Evolutionary conservation across 2,329 filamentous ascomycete genomes (phyloP).

Genomic region (Ophiocordyceps camponoti-leonardi): DNA sequence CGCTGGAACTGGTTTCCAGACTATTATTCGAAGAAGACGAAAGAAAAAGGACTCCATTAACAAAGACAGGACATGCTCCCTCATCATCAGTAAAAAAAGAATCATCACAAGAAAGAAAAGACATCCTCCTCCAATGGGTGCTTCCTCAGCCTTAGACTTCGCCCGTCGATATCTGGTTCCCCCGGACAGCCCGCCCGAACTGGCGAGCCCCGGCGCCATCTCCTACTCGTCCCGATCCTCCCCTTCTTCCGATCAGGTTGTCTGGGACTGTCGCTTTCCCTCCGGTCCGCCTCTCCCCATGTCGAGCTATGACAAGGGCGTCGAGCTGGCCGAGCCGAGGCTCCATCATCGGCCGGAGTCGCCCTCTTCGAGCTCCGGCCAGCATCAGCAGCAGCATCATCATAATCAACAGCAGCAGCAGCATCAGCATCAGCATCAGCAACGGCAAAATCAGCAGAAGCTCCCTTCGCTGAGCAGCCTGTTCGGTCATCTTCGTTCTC

Average conservation of each 20-base stretch:
- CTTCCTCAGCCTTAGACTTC: constrained; percentile 32
- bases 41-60: neutral
- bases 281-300: constrained; percentile 34
- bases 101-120: neutral
- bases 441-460: constrained; percentile 20
- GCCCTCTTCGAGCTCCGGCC: neutral
- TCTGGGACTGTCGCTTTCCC: constrained; percentile 20
- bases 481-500: constrained; percentile 32
- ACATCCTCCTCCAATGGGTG: constrained; percentile 33
- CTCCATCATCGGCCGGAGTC: constrained; percentile 7
- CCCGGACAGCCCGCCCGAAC: constrained; percentile 36
- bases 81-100: neutral
- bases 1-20: neutral
- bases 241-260: constrained; percentile 22
- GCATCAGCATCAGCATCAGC: constrained; percentile 2
- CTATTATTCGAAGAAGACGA: neutral
- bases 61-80: constrained; percentile 3
- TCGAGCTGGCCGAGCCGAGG: constrained; percentile 25
- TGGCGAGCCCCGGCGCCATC: constrained; percentile 32
- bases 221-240: constrained; percentile 27
- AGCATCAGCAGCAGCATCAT: no score
- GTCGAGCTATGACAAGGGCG: constrained; percentile 37
- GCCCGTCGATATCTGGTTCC: constrained; percentile 30
- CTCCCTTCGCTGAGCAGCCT: constrained; percentile 40
- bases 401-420: no score